A percentile compares a stretch with the other conserved stretches of the same genome.
These are phyloP conservation scores for Nadsonia commutata DNA, from an alignment of 1,139 yeast genomes.

Conservation along the genomic window DNA sequence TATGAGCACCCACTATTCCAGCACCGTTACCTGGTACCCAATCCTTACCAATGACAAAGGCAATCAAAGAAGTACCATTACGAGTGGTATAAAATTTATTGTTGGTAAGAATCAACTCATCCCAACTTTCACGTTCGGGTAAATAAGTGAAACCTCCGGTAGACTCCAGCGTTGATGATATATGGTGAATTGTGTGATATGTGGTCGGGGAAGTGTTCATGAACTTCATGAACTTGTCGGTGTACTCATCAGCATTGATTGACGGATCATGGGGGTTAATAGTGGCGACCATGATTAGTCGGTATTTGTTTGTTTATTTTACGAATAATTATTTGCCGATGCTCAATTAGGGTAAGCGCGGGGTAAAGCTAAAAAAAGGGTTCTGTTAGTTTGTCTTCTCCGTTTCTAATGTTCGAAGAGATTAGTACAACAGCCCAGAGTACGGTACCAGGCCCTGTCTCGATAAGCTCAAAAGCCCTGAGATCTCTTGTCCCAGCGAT, in stretches of 20 bases:
- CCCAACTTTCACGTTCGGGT: constrained; percentile 60
- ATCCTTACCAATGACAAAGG: constrained; percentile 57
- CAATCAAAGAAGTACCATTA: constrained; percentile 71
- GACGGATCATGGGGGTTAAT: background rate
- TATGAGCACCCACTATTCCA: constrained; percentile 80
- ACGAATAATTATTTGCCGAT: no score
- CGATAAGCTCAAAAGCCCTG: no score
- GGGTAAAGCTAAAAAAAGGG: no score
- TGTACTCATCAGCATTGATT: constrained; percentile 13
- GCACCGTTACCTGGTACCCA: constrained; percentile 66
- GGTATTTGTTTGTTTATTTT: no score
- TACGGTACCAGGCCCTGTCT: no score
- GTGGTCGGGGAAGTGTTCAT: constrained; percentile 84
- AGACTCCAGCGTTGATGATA: constrained; percentile 23
- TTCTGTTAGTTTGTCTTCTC: no score
- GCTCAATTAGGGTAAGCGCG: no score
- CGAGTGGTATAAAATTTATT: constrained; percentile 62
- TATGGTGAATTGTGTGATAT: constrained; percentile 67
- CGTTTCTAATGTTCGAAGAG: no score
- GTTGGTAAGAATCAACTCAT: constrained; percentile 34
- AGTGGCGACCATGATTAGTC: no score
- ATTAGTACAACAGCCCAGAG: no score
- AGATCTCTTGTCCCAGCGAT: no score
- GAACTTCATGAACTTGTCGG: constrained; percentile 52
- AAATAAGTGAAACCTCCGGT: constrained; percentile 33